phyloP scores from a whole-genome alignment of 176 grass and related monocot genomes.

The Zizania latifolia region DNA sequence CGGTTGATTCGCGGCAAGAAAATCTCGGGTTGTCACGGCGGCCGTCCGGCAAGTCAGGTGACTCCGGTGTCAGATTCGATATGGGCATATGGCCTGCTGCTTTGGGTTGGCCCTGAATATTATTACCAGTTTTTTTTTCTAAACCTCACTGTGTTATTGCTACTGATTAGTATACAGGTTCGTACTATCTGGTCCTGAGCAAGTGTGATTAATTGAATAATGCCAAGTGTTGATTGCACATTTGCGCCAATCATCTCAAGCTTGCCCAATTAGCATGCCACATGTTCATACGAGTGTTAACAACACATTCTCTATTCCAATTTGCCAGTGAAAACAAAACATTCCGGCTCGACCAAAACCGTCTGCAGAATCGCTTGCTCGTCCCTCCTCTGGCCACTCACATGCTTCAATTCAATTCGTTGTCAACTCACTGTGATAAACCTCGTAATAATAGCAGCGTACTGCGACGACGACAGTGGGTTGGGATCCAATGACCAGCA shows the following conservation, averaged over 20 bases:
- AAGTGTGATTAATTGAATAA: neutral
- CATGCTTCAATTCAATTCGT: no score
- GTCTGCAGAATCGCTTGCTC: no score
- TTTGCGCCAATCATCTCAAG: no score
- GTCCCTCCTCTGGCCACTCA: no score
- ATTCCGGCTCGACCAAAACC: neutral
- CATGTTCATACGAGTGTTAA: neutral
- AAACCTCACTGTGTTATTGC: neutral
- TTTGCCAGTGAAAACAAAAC: neutral
- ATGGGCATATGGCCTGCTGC: neutral
- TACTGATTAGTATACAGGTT: no score
- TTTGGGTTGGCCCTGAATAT: neutral
- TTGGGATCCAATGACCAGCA: constrained; percentile 21
- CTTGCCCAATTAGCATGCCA: neutral
- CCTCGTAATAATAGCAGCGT: neutral
- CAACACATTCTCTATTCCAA: neutral
- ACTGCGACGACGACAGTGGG: constrained; percentile 17
- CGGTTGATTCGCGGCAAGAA: neutral
- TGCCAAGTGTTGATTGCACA: no score
- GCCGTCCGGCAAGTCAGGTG: neutral
- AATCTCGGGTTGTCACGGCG: neutral
- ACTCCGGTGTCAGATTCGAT: neutral
- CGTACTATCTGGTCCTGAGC: neutral
- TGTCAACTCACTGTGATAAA: neutral
- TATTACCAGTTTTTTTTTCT: neutral